Percentiles rank a stretch among this genome's conserved stretches.
These are phyloP conservation scores for Trichoderma semiorbis DNA, from an alignment of 2,329 filamentous ascomycete species.

Conservation along the genomic window DNA sequence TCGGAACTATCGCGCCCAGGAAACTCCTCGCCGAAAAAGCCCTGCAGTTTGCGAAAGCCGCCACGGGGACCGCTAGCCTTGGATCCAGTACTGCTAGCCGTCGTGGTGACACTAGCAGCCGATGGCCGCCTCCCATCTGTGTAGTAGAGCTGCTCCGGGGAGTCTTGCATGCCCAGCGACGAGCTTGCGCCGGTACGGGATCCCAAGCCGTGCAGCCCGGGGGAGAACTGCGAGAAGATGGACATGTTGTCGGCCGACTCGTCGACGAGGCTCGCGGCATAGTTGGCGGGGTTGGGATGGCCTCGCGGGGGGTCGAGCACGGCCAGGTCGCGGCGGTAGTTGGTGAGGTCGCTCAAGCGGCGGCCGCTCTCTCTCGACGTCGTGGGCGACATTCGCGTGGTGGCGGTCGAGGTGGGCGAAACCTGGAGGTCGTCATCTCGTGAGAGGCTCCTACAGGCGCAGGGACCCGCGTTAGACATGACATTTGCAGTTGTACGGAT, in stretches of 20 bases:
- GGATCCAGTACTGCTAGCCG: constrained; percentile 79
- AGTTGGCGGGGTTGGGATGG: constrained; percentile 50
- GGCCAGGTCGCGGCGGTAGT: constrained; percentile 69
- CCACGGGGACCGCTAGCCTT: constrained; percentile 67
- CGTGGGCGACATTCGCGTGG: constrained; percentile 45
- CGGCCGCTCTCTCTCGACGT: constrained; percentile 45
- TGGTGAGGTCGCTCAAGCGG: constrained; percentile 59
- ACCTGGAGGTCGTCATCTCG: constrained; percentile 41
- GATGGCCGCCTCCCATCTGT: constrained; percentile 80
- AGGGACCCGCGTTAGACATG: constrained; percentile 17
- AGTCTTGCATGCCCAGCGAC: constrained; percentile 48
- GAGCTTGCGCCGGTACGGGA: constrained; percentile 30
- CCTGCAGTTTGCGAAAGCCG: constrained; percentile 78
- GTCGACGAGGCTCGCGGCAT: constrained; percentile 65
- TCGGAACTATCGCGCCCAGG: constrained; percentile 72
- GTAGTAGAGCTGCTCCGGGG: constrained; percentile 57
- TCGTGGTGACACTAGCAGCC: constrained; percentile 75
- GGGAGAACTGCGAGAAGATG: constrained; percentile 63
- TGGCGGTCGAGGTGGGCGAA: constrained; percentile 46
- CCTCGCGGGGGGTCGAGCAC: constrained; percentile 62
- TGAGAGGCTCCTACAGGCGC: constrained; percentile 25
- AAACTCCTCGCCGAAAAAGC: constrained; percentile 91
- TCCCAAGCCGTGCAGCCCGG: constrained; percentile 56
- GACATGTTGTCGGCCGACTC: constrained; percentile 70
- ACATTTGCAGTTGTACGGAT: background rate